These are phyloP conservation scores for Spathaspora arborariae DNA, from an alignment of 805 yeast species.

Conservation along the genomic window DNA sequence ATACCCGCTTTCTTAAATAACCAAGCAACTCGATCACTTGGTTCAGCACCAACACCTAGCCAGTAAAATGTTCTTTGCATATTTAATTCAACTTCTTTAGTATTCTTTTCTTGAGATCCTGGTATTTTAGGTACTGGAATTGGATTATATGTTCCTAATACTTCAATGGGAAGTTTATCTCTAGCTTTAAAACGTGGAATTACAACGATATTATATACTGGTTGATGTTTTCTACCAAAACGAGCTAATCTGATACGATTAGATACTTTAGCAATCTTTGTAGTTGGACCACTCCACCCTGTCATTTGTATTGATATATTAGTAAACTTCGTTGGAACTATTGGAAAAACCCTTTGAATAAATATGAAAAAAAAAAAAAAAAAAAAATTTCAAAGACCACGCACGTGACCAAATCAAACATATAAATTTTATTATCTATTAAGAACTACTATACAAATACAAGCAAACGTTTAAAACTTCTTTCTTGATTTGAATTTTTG, in stretches of 20 bases:
- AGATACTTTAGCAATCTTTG: constrained; percentile 16
- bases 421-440: neutral
- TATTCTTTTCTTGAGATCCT: constrained; percentile 46
- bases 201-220: constrained; percentile 90
- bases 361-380: too few species aligned
- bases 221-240: constrained; percentile 85
- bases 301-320: neutral
- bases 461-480: constrained; percentile 41
- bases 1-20: constrained; percentile 77
- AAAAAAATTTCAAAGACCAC: too few species aligned
- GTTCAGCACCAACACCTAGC: constrained; percentile 97
- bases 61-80: constrained; percentile 90
- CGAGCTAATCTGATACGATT: constrained; percentile 88
- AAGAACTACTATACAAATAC: neutral
- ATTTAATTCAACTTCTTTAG: constrained; percentile 79
- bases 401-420: too few species aligned
- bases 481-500: constrained; percentile 56
- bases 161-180: constrained; percentile 88
- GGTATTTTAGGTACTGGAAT: constrained; percentile 59
- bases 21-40: constrained; percentile 74
- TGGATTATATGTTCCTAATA: constrained; percentile 91
- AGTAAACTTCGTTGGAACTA: too few species aligned
- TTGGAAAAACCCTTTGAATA: too few species aligned
- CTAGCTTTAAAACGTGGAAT: constrained; percentile 74
- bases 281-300: neutral